Conservation (phyloP, 1,284 basidiomycete genomes). For the Sanghuangporus sanghuang region DNA sequence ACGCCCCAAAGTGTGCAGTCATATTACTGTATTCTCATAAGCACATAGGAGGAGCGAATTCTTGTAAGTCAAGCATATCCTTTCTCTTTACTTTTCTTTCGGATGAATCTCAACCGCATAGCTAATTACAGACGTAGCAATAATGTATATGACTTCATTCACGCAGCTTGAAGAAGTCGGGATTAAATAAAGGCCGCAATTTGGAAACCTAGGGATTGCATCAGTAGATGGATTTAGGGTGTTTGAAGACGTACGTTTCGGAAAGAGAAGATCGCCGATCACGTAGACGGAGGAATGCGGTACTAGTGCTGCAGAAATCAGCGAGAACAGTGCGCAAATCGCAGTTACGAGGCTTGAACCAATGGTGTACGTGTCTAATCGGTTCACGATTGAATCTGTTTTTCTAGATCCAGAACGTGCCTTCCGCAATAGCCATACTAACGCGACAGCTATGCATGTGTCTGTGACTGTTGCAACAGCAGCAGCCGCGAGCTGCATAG, state of each 20-base stretch:
- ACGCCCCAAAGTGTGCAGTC: no score
- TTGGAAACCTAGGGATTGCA: neutral
- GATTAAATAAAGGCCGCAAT: no score
- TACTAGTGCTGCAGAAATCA: neutral
- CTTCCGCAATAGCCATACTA: conserved; percentile 5
- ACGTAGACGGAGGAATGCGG: conserved; percentile 2
- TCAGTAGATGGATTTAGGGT: neutral
- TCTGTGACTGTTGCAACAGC: conserved; percentile 4
- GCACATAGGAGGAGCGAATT: no score
- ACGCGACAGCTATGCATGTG: conserved; percentile 4
- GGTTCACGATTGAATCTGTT: conserved; percentile 9
- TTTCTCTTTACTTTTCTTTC: no score
- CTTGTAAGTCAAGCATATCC: no score
- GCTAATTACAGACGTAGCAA: no score
- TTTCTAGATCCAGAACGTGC: neutral
- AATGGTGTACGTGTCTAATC: conserved; percentile 11
- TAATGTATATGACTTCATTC: no score
- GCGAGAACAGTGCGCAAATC: neutral
- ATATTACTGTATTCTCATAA: no score
- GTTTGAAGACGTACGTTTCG: neutral
- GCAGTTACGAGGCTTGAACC: conserved; percentile 19
- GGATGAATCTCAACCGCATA: no score
- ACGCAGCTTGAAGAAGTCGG: no score
- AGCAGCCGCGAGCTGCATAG: neutral
- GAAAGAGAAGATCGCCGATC: neutral